phyloP scores from a whole-genome alignment of 2,329 filamentous ascomycete species.

The Trichoderma koningii region DNA sequence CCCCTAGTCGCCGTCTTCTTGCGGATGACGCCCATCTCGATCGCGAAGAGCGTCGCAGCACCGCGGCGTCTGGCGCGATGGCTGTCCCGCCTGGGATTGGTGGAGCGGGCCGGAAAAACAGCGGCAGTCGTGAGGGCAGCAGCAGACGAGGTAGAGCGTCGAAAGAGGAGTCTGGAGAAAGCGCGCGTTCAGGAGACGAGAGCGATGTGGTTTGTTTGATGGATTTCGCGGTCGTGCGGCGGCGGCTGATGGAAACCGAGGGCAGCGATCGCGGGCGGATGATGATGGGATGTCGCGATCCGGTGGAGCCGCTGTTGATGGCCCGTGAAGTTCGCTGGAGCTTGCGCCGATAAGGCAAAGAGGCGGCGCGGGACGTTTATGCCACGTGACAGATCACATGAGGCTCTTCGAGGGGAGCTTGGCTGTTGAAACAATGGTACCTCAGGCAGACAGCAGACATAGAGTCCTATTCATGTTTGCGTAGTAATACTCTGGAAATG shows the following conservation, averaged over 20 bases:
- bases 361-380: background rate
- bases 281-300: constrained; percentile 28
- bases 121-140: constrained; percentile 10
- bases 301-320: constrained; percentile 26
- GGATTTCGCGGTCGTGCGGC: constrained; percentile 30
- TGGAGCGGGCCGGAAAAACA: constrained; percentile 25
- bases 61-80: constrained; percentile 22
- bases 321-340: constrained; percentile 23
- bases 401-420: too few species aligned
- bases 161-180: constrained; percentile 28
- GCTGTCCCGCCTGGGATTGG: constrained; percentile 21
- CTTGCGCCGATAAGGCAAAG: background rate
- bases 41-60: constrained; percentile 41
- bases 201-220: constrained; percentile 38
- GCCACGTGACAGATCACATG: background rate
- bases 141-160: background rate
- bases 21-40: constrained; percentile 84
- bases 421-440: too few species aligned
- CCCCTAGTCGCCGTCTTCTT: constrained; percentile 89
- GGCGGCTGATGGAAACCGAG: constrained; percentile 30
- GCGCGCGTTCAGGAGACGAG: constrained; percentile 29
- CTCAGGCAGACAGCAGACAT: too few species aligned
- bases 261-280: constrained; percentile 28
- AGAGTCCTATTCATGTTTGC: too few species aligned
- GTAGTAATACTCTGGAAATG: too few species aligned